These are phyloP conservation scores for Amaranthus tricolor DNA, from an alignment of 179 eudicot species.

Conservation along the genomic window DNA sequence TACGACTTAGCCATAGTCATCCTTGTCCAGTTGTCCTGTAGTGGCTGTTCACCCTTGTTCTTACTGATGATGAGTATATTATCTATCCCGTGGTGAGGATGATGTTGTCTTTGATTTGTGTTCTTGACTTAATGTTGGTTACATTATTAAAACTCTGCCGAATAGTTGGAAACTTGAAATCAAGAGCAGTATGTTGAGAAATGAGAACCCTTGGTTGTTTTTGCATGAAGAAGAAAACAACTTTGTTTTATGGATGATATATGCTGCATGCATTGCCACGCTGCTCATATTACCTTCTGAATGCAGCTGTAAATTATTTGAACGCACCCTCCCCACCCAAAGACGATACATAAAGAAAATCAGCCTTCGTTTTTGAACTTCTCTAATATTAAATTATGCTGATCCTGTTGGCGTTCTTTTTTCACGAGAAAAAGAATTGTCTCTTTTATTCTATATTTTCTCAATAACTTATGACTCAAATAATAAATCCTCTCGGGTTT, in stretches of 20 bases:
- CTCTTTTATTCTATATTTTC: not conserved
- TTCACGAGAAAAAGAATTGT: not conserved
- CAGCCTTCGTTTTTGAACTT: not conserved
- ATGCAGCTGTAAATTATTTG: not conserved
- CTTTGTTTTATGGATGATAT: not conserved
- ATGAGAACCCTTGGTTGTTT: not conserved
- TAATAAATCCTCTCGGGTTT: not conserved
- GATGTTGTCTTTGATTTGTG: not conserved
- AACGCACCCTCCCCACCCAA: not conserved
- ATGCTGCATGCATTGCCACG: not conserved
- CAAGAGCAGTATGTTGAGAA: not conserved
- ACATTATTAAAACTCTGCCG: not conserved
- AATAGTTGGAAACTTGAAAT: not conserved
- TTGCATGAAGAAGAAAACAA: not conserved
- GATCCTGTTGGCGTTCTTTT: not conserved
- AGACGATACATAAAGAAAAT: not conserved
- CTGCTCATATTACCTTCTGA: not conserved
- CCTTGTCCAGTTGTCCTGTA: not conserved
- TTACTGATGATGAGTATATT: not conserved
- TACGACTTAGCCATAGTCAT: not conserved
- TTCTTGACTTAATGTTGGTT: not conserved
- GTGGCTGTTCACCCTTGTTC: not conserved
- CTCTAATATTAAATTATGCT: not conserved
- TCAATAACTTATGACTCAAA: not conserved
- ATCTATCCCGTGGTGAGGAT: not conserved